Evolutionary conservation across 257 asterid species (phyloP), one percentile per base, ranked within the genome.

Genomic region (Primulina huaijiensis): DNA sequence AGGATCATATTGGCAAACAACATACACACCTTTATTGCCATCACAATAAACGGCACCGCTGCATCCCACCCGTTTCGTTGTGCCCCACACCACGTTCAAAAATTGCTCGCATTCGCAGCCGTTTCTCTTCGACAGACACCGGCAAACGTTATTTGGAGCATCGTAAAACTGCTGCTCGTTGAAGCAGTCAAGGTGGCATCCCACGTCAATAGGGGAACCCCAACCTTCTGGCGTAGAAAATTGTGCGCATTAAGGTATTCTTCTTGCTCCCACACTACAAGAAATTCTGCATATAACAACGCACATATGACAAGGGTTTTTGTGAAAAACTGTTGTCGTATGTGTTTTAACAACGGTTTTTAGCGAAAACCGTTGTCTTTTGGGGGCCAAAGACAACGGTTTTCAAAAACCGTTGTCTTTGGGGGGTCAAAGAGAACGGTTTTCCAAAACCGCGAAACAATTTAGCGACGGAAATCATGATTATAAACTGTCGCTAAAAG

Each of bases 61-160:
- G 68, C 97, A 90, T 2, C 97, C 97, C 6, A 88, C 80, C 50
- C 67, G 73, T 14, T 59, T 58, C 0, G 91, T 90, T 35, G 65
- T 64, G 8, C 64, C 67, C 95, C 92, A 86, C 0, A 90, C 23
- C 10, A 86, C 70, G 33, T 74, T 83, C 60, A 83, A 40, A 23
- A 84, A 90, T 74, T 90, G 96, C 2, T 90, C 96, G 62, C 92
- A 90, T 58, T 90, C 91, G 72, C 95, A 90, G 4, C 84, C 90
- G 0, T 73, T 73, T 0, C 76, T 31, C 78, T 78, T 84, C 63
- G 82, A 81, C 5, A 7, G 29, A 66, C 96, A 89, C 50, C 5
- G 30, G 64, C 96, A 87, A 0, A 0, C 34, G 7, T 73, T 38
- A 1, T 6, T 72, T 0, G 2, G 0, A 0, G 60, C 78, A 60